phyloP scores from a whole-genome alignment of 495 filamentous ascomycete genomes.

The Penicillium soppii region DNA sequence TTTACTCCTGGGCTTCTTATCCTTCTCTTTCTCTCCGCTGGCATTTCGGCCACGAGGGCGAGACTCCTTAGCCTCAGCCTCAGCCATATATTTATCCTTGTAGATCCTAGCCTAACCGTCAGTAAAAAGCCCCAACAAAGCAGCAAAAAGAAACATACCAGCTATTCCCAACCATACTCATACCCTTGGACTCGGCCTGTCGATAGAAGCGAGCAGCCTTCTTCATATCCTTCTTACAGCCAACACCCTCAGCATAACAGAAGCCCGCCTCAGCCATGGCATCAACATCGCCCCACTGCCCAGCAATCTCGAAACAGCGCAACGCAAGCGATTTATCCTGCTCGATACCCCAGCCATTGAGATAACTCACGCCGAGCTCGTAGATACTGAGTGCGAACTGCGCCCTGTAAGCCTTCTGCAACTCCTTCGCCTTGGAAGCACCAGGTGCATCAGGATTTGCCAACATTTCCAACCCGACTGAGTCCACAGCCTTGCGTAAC shows the following conservation, averaged over 20 bases:
- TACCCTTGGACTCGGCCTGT: conserved; percentile 84
- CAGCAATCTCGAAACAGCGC: conserved; percentile 94
- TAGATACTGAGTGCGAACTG: conserved; percentile 95
- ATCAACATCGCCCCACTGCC: conserved; percentile 95
- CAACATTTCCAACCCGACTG: conserved; percentile 75
- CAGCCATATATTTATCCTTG: conserved; percentile 89
- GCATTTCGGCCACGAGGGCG: conserved; percentile 38
- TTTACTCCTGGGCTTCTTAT: conserved; percentile 63
- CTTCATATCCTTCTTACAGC: conserved; percentile 92
- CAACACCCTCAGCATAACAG: conserved; percentile 81
- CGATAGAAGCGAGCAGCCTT: conserved; percentile 92
- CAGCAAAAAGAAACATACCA: conserved; percentile 63
- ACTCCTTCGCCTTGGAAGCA: conserved; percentile 61
- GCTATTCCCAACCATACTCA: conserved; percentile 97
- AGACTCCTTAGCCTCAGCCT: conserved; percentile 51
- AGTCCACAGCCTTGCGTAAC: conserved; percentile 85
- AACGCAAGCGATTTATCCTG: conserved; percentile 87
- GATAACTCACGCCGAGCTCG: conserved; percentile 92
- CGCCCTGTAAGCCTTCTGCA: conserved; percentile 74
- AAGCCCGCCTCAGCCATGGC: conserved; percentile 86
- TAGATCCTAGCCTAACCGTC: conserved; percentile 69
- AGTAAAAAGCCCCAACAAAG: not conserved
- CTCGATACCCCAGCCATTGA: conserved; percentile 97
- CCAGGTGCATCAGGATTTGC: conserved; percentile 69
- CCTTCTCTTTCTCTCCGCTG: conserved; percentile 26